Conservation (phyloP, 495 filamentous ascomycete species). For the Talaromyces ruber region DNA sequence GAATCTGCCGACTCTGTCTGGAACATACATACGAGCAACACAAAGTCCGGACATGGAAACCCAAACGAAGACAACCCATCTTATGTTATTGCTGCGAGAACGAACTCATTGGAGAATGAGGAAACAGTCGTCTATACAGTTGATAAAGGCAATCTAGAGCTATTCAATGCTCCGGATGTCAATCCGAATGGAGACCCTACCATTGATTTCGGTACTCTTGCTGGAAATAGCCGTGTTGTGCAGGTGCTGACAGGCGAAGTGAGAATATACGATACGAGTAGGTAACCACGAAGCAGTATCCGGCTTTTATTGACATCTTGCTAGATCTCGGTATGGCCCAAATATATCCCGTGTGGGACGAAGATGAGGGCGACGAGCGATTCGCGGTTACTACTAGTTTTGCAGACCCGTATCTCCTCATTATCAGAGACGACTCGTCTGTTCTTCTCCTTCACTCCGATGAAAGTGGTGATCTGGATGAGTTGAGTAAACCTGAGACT, state of each 20-base stretch:
- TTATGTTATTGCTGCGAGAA: constrained; percentile 31
- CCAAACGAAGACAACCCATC: constrained; percentile 24
- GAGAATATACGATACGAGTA: constrained; percentile 79
- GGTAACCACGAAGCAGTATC: constrained; percentile 18
- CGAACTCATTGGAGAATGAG: constrained; percentile 24
- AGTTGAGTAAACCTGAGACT: constrained; percentile 37
- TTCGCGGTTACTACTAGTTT: constrained; percentile 75
- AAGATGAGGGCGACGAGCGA: constrained; percentile 73
- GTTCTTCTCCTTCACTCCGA: constrained; percentile 68
- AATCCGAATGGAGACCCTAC: constrained; percentile 79
- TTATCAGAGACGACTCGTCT: constrained; percentile 74
- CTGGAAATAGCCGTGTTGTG: constrained; percentile 64
- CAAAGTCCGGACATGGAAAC: constrained; percentile 44
- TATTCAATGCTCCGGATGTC: constrained; percentile 58
- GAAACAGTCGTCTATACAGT: constrained; percentile 29
- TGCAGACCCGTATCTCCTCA: constrained; percentile 76
- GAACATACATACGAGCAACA: constrained; percentile 37
- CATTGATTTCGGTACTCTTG: constrained; percentile 71
- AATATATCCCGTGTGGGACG: constrained; percentile 84
- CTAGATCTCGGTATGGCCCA: constrained; percentile 76
- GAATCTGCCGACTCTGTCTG: constrained; percentile 28
- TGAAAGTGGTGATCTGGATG: constrained; percentile 73
- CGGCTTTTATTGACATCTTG: constrained; percentile 5
- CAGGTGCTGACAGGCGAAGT: constrained; percentile 81
- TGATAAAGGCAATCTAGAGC: constrained; percentile 19